These are phyloP conservation scores for Pseudonectria foliicola DNA, from an alignment of 2,329 filamentous ascomycete species.

Conservation along the genomic window DNA sequence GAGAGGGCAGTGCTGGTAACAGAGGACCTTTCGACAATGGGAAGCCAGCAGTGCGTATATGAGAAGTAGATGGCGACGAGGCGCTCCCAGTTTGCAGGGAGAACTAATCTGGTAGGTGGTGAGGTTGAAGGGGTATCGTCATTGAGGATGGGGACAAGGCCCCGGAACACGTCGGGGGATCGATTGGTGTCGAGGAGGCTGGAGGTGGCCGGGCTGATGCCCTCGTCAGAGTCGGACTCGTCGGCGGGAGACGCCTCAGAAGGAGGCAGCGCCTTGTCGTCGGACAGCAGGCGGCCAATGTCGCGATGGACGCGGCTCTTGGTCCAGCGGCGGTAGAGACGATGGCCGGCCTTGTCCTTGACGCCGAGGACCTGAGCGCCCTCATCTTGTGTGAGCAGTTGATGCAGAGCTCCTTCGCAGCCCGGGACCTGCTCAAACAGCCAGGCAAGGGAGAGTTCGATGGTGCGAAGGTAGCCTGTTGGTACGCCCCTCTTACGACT, in stretches of 20 bases:
- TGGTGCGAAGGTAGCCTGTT: slow-evolving; percentile 69
- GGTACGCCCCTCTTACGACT: slow-evolving; percentile 72
- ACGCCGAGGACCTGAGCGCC: slow-evolving; percentile 38
- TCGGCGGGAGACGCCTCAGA: slow-evolving; percentile 30
- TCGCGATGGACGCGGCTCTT: slow-evolving; percentile 55
- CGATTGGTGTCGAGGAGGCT: slow-evolving; percentile 12
- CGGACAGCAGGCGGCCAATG: slow-evolving; percentile 55
- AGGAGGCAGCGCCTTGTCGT: slow-evolving; percentile 24
- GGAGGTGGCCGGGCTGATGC: slow-evolving; percentile 14
- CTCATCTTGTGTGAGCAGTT: slow-evolving; percentile 41
- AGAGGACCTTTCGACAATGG: slow-evolving; percentile 61
- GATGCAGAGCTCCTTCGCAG: slow-evolving; percentile 50
- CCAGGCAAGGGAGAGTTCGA: slow-evolving; percentile 63
- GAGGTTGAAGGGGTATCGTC: slow-evolving; percentile 1
- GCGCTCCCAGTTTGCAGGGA: slow-evolving; percentile 49
- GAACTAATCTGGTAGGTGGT: slow-evolving; percentile 18
- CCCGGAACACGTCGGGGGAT: slow-evolving; percentile 14
- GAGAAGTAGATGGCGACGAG: slow-evolving; percentile 68
- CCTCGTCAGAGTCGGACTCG: slow-evolving; percentile 25
- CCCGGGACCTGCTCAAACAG: slow-evolving; percentile 56
- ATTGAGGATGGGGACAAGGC: neutral
- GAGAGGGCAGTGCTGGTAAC: slow-evolving; percentile 42
- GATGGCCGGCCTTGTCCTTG: slow-evolving; percentile 47
- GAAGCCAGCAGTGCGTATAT: slow-evolving; percentile 71
- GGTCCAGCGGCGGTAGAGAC: slow-evolving; percentile 55